Conservation (phyloP, 306 rosid species). For the Rosa multiflora region DNA sequence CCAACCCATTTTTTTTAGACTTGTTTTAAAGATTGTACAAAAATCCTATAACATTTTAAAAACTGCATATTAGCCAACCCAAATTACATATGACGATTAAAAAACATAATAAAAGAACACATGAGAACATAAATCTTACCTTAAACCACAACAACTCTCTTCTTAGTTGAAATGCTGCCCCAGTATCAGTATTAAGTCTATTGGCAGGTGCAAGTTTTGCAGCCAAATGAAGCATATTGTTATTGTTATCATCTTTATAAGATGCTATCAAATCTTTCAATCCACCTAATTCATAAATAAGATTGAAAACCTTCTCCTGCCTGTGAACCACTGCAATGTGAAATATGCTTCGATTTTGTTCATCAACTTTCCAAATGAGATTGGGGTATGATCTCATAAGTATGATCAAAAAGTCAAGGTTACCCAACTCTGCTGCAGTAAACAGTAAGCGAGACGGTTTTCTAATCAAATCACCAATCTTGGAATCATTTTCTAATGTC, state of each 20-base stretch:
- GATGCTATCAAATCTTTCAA: neutral
- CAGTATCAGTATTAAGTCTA: neutral
- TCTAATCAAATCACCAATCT: neutral
- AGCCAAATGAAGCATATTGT: neutral
- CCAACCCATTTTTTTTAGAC: too few species aligned
- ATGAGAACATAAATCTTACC: neutral
- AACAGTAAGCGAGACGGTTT: neutral
- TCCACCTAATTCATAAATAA: constrained; percentile 2
- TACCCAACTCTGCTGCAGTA: constrained; percentile 3
- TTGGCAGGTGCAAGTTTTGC: constrained; percentile 1
- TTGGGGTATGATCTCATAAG: constrained; percentile 4
- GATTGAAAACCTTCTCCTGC: constrained; percentile 5
- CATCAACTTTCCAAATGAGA: constrained; percentile 4
- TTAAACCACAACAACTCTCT: constrained; percentile 4
- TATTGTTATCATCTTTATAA: neutral
- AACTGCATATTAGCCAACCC: too few species aligned
- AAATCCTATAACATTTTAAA: too few species aligned
- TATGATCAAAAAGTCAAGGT: neutral
- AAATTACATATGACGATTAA: too few species aligned
- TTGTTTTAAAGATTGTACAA: too few species aligned
- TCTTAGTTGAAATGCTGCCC: neutral
- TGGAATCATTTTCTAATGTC: neutral
- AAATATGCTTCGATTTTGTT: neutral
- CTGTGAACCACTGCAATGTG: constrained; percentile 7
- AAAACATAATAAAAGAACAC: too few species aligned